These are phyloP conservation scores for Coriolopsis trogii DNA, from an alignment of 1,284 basidiomycete genomes.

Conservation along the genomic window DNA sequence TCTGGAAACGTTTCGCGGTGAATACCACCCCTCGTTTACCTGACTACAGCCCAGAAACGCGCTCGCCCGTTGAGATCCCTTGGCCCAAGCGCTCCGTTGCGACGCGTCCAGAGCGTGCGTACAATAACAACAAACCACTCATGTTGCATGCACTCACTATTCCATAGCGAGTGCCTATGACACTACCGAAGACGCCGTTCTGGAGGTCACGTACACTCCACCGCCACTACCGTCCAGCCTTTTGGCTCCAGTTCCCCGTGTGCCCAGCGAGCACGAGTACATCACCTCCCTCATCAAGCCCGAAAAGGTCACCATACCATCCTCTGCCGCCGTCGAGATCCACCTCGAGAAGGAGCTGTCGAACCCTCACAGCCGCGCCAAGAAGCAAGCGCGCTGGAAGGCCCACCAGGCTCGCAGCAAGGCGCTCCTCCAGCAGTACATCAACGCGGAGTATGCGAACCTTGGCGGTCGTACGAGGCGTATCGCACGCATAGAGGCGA, in stretches of 20 bases:
- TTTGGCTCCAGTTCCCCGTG: slow-evolving; percentile 41
- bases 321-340: slow-evolving; percentile 62
- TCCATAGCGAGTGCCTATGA: slow-evolving; percentile 57
- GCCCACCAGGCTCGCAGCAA: slow-evolving; percentile 49
- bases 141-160: slow-evolving; percentile 3
- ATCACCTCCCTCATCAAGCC: slow-evolving; percentile 59
- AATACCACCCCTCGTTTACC: slow-evolving; percentile 64
- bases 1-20: slow-evolving; percentile 70
- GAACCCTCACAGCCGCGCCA: slow-evolving; percentile 79
- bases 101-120: slow-evolving; percentile 51
- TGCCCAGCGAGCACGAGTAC: slow-evolving; percentile 58
- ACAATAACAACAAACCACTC: slow-evolving; percentile 1
- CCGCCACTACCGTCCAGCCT: slow-evolving; percentile 48
- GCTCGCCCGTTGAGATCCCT: slow-evolving; percentile 49
- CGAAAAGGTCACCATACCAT: slow-evolving; percentile 43
- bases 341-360: slow-evolving; percentile 69
- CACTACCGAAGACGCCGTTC: slow-evolving; percentile 57
- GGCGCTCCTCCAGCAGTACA: slow-evolving; percentile 53
- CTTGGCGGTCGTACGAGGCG: slow-evolving; percentile 56
- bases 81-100: slow-evolving; percentile 63
- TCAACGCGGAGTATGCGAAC: slow-evolving; percentile 55
- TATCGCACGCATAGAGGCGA: slow-evolving; percentile 70
- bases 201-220: slow-evolving; percentile 67
- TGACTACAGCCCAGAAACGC: slow-evolving; percentile 40
- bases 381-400: slow-evolving; percentile 78